Evolutionary conservation across 495 filamentous ascomycete genomes (phyloP), one percentile per base, ranked within the genome.

Genomic region (Lepraria neglecta): DNA sequence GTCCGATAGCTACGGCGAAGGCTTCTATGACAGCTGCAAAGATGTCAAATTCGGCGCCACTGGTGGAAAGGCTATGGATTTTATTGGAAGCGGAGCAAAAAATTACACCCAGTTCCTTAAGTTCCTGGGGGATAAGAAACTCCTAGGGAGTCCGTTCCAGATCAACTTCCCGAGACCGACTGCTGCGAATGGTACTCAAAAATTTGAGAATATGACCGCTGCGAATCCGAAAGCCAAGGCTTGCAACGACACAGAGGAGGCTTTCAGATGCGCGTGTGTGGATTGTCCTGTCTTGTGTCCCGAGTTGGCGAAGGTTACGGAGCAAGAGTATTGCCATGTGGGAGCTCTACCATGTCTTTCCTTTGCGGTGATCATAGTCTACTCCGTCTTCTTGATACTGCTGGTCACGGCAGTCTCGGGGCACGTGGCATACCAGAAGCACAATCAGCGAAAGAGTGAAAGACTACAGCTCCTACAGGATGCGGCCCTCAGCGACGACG

Each of bases 1-100:
- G 69, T 89, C 89, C 0, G 80, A 91, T 57, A 80, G 87, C 56
- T 98, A 92, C 74, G 92, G 91, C 30, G 81, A 82, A 44, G 91
- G 89, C 3, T 96, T 97, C 75, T 98, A 89, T 73, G 80, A 95
- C 70, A 97, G 94, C 71, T 98, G 94, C 76, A 98, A 97, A 73
- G 90, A 97, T 71, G 91, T 98, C 70, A 97, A 97, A 70, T 96
- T 97, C 68, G 94, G 92, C 17, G 87, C 90, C 3, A 92, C 95
- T 4, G 95, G 95, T 63, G 85, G 87, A 24, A 88, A 86, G 66
- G 92, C 92, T 12, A 98, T 98, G 80, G 87, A 90, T 62, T 85
- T 97, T 64, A 96, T 97, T 64, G 95, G 94, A 10, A 95, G 94
- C 12, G 91, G 91, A 30, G 95, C 94, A 21, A 95, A 94, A 76